phyloP scores from a whole-genome alignment of 768 basidiomycete genomes.

The Coprinopsis strossmayeri region DNA sequence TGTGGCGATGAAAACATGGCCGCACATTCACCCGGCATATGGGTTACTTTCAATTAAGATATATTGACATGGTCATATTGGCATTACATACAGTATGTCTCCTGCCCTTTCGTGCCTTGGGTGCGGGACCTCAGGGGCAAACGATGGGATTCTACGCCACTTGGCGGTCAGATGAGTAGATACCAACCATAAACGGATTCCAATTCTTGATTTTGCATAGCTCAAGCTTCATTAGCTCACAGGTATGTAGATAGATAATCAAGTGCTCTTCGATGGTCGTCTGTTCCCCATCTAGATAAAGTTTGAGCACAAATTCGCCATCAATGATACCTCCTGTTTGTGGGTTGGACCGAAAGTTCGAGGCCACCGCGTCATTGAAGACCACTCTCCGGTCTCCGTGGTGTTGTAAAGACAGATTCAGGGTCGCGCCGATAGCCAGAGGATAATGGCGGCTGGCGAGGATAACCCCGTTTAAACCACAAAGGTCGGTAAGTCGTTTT shows the following conservation, averaged over 20 bases:
- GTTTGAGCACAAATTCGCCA: neutral
- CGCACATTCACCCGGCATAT: neutral
- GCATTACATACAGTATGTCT: neutral
- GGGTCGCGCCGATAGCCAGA: too few species aligned
- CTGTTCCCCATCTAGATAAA: neutral
- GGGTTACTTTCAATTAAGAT: neutral
- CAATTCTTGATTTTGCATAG: too few species aligned
- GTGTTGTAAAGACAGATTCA: too few species aligned
- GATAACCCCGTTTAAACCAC: conserved; percentile 2
- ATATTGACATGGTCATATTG: neutral
- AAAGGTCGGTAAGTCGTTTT: conserved; percentile 4
- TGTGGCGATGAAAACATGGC: conserved; percentile 1
- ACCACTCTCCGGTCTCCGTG: neutral
- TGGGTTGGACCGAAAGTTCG: neutral
- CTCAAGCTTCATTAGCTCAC: too few species aligned
- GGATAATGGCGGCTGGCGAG: neutral
- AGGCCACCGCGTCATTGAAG: neutral
- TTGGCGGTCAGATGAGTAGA: neutral
- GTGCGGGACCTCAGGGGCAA: neutral
- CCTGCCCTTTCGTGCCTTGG: neutral
- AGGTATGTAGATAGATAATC: too few species aligned
- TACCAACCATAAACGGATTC: neutral
- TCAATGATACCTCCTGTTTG: neutral
- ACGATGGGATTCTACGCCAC: neutral
- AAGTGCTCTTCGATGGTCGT: neutral